These are phyloP conservation scores for Cucurbita ficifolia DNA, from an alignment of 306 rosid genomes.

Conservation along the genomic window DNA sequence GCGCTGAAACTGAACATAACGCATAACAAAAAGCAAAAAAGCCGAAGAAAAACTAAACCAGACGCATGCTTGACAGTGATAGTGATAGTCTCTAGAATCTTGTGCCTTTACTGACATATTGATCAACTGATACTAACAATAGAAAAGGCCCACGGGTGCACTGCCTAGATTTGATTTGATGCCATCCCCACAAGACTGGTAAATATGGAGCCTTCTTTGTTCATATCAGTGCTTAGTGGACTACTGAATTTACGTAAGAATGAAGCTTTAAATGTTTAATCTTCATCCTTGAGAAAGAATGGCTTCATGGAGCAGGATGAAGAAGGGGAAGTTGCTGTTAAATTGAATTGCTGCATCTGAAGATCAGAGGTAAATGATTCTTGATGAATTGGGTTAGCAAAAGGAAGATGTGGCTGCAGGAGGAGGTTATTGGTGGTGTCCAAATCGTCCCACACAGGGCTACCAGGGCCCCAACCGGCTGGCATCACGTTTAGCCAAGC, in stretches of 20 bases:
- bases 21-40: background rate
- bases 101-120: background rate
- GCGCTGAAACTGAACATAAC: conserved; percentile 9
- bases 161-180: background rate
- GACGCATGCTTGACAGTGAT: conserved; percentile 3
- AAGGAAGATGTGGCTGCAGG: conserved; percentile 34
- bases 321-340: conserved; percentile 16
- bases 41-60: background rate
- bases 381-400: conserved; percentile 26
- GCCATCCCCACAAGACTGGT: background rate
- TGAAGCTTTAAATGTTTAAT: conserved; percentile 13
- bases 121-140: background rate
- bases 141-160: conserved; percentile 6
- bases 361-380: conserved; percentile 11
- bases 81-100: background rate
- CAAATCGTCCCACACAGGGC: conserved; percentile 92
- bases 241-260: background rate
- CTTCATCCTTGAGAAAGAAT: conserved; percentile 46
- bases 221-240: background rate
- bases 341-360: conserved; percentile 24
- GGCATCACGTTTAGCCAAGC: conserved; percentile 82
- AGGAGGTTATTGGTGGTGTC: conserved; percentile 47
- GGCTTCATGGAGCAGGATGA: conserved; percentile 34
- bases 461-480: conserved; percentile 86
- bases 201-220: background rate